Evolutionary conservation across 345 rosid species (phyloP), one percentile per base, ranked within the genome.

Genomic region (Pelargonium nanum): DNA sequence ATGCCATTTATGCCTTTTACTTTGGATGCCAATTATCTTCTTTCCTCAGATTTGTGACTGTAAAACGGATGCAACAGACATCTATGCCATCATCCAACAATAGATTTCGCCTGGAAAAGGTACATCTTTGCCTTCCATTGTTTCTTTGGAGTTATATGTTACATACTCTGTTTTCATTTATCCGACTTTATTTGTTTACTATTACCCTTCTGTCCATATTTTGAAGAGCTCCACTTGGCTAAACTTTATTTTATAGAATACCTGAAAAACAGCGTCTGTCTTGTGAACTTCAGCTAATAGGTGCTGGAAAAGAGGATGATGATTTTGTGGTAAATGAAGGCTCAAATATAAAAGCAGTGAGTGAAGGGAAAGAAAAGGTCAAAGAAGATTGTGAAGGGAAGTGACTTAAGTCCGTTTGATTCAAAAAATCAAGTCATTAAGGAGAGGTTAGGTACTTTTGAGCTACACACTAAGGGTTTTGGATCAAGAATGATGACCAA

Each of bases 401-500:
- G 74, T 53, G 70, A 55, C 25, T 40, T 53, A 13, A 63, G 68
- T 6, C 51, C 53, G 12, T 56, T 24, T 24, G 79, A 68, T 57
- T 25, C 22, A 56, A 53, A 53, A 50, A 45, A 24, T 58, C 58
- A 80, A 72, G 30, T 72, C 56, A 70, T 56, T 26, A 69, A 80
- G 58, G 75, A 63, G 53, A 75, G 68, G 53, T 72, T 79, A 34
- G 97, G 90, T 58, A 79, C 89, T 21, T 90, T 93, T 23, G 97
- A 93, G 88, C 74, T 81, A 19, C 95, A 90, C 70, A 93, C 99
- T 8, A 83, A 72, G 72, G 97, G 95, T 15, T 86, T 86, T 64
- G 95, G 97, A 68, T 89, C 76, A 16, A 75, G 67, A 72, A 75
- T 75, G 75, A 70, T 75, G 75, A 72, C 67, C 1, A 75, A 75